Conservation (phyloP, 2,329 filamentous ascomycete genomes). For the Pseudopyricularia javanii region DNA sequence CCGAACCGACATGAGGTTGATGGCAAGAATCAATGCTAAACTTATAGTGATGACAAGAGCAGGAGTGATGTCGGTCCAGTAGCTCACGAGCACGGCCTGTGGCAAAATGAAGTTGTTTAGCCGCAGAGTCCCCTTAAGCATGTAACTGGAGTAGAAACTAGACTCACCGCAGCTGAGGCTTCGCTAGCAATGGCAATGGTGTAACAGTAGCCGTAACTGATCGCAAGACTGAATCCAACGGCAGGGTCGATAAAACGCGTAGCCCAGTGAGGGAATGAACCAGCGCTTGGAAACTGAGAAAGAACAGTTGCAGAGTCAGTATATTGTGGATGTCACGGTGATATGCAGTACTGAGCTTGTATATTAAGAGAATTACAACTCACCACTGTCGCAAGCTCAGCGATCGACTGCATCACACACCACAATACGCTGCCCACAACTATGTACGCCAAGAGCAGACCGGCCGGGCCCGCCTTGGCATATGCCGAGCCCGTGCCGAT, state of each 20-base stretch:
- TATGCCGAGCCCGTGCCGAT: not conserved
- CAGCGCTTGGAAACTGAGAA: not conserved
- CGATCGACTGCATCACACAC: not conserved
- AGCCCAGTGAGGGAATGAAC: conserved; percentile 2
- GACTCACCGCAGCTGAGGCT: not conserved
- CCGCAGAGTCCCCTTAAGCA: not conserved
- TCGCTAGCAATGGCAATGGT: not conserved
- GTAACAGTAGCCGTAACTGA: conserved; percentile 1
- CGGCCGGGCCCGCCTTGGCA: not conserved
- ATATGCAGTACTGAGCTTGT: too few relatives aligned
- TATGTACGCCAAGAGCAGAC: not conserved
- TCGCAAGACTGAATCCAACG: not conserved
- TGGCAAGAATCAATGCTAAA: not conserved
- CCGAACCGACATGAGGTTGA: not conserved
- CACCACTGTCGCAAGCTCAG: not conserved
- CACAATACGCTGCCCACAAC: not conserved
- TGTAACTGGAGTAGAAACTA: not conserved
- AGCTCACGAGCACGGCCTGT: not conserved
- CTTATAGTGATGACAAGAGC: not conserved
- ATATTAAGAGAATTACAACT: not conserved
- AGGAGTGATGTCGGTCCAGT: not conserved
- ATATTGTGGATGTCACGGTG: not conserved
- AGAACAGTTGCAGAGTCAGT: not conserved
- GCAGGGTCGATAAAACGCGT: not conserved
- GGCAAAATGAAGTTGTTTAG: not conserved